phyloP scores from a whole-genome alignment of 2,329 filamentous ascomycete species.

The Bipolaris victoriae region DNA sequence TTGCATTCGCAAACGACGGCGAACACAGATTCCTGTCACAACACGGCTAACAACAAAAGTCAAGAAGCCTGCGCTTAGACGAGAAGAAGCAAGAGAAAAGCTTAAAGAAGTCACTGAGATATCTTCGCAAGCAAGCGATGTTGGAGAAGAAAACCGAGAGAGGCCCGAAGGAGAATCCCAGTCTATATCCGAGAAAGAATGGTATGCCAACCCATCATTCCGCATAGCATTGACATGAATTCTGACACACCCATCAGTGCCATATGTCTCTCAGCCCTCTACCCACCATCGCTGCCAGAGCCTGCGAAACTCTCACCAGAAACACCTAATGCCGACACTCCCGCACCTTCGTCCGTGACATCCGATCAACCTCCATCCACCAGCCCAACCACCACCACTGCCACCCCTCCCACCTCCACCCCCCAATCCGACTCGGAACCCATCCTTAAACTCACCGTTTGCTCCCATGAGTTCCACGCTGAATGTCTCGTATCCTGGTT shows the following conservation, averaged over 20 bases:
- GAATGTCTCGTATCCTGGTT: slow-evolving; percentile 43
- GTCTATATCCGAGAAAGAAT: slow-evolving; percentile 35
- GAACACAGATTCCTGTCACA: slow-evolving; percentile 10
- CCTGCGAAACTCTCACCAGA: slow-evolving; percentile 30
- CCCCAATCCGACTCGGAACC: slow-evolving; percentile 20
- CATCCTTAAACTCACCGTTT: slow-evolving; percentile 35
- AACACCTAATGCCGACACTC: slow-evolving; percentile 13
- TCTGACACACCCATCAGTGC: slow-evolving; percentile 28
- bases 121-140: neutral
- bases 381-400: neutral
- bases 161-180: slow-evolving; percentile 12
- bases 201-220: slow-evolving; percentile 23
- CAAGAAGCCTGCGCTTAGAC: slow-evolving; percentile 27
- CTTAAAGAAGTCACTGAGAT: slow-evolving; percentile 32
- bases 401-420: slow-evolving; percentile 1
- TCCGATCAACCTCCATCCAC: neutral
- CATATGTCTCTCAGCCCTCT: slow-evolving; percentile 41
- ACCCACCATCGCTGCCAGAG: slow-evolving; percentile 34
- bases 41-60: slow-evolving; percentile 2
- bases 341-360: slow-evolving; percentile 1
- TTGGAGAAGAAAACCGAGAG: slow-evolving; percentile 2
- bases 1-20: slow-evolving; percentile 27
- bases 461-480: slow-evolving; percentile 41
- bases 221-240: neutral
- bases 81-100: slow-evolving; percentile 31